Evolutionary conservation across 495 filamentous ascomycete genomes (phyloP).

Genomic region (Aspergillus conjunctus): DNA sequence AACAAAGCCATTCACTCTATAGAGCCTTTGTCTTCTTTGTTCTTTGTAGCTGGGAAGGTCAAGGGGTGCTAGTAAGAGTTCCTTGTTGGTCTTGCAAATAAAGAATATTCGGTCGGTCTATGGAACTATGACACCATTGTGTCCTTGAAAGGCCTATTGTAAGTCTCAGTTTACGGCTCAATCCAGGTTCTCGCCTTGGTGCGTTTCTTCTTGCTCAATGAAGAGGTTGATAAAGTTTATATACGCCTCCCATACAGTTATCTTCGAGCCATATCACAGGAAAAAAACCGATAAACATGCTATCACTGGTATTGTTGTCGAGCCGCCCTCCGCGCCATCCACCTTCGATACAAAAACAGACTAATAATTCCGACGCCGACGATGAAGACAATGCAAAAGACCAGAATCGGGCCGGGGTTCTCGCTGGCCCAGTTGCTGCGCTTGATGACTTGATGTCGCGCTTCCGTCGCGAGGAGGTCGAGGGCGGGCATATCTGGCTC

Average conservation of each 20-base stretch:
- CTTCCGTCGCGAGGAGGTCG: slow-evolving; percentile 27
- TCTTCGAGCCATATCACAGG: slow-evolving; percentile 1
- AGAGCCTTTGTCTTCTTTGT: background rate
- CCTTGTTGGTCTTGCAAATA: no score
- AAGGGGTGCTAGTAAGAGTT: no score
- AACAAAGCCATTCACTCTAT: background rate
- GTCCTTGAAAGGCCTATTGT: no score
- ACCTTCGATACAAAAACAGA: slow-evolving; percentile 48
- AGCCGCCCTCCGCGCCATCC: slow-evolving; percentile 39
- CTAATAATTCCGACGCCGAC: slow-evolving; percentile 45
- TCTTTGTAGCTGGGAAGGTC: background rate
- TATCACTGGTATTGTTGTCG: slow-evolving; percentile 31
- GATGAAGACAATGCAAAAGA: slow-evolving; percentile 56
- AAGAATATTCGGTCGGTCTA: no score
- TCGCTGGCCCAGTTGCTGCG: slow-evolving; percentile 51
- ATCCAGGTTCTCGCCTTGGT: no score
- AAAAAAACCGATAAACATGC: background rate
- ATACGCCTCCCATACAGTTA: no score
- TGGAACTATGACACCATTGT: no score
- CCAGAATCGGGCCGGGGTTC: slow-evolving; percentile 56
- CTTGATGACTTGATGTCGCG: slow-evolving; percentile 31
- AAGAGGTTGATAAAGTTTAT: no score
- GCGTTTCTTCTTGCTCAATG: no score
- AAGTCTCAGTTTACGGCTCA: no score
- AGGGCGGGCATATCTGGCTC: slow-evolving; percentile 43